Evolutionary conservation across 2,329 filamentous ascomycete species (phyloP).

Genomic region (Thielaviopsis ethacetica): DNA sequence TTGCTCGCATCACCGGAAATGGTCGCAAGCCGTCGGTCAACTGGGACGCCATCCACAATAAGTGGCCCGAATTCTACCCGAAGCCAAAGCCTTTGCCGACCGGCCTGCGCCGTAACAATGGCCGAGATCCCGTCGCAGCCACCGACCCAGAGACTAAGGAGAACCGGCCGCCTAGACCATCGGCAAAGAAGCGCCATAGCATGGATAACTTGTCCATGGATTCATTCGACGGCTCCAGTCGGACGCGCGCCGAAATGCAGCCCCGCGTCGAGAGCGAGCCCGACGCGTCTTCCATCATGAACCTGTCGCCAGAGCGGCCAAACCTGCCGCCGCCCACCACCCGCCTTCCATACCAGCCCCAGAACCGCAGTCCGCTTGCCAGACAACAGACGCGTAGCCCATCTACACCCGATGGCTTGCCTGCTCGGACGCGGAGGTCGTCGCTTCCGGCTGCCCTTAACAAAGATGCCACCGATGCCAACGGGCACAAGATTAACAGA

Average conservation of each 20-base stretch:
- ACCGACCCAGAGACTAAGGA: conserved; percentile 23
- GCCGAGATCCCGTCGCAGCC: conserved; percentile 3
- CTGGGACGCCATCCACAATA: conserved; percentile 29
- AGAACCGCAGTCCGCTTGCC: conserved; percentile 23
- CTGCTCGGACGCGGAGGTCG: conserved; percentile 8
- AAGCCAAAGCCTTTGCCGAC: conserved; percentile 21
- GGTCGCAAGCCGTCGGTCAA: conserved; percentile 25
- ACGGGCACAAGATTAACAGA: conserved; percentile 8
- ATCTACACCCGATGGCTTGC: conserved; percentile 14
- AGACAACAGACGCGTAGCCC: conserved; percentile 20
- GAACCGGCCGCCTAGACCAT: conserved; percentile 24
- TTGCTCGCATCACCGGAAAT: conserved; percentile 25
- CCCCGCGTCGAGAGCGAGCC: conserved; percentile 36
- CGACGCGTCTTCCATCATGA: conserved; percentile 29
- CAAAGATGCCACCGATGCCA: conserved; percentile 4
- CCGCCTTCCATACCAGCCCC: conserved; percentile 17
- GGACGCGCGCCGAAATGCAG: conserved; percentile 34
- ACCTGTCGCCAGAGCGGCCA: conserved; percentile 19
- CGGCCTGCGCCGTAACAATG: conserved; percentile 1
- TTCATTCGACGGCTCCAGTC: conserved; percentile 23
- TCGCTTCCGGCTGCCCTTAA: conserved; percentile 11
- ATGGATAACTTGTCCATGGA: conserved; percentile 28
- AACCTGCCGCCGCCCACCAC: conserved; percentile 18
- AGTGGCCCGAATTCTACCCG: conserved; percentile 36
- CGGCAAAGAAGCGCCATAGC: conserved; percentile 12